Evolutionary conservation across 192 early-diverging fungal species (phyloP).

Genomic region (Backusella circina): DNA sequence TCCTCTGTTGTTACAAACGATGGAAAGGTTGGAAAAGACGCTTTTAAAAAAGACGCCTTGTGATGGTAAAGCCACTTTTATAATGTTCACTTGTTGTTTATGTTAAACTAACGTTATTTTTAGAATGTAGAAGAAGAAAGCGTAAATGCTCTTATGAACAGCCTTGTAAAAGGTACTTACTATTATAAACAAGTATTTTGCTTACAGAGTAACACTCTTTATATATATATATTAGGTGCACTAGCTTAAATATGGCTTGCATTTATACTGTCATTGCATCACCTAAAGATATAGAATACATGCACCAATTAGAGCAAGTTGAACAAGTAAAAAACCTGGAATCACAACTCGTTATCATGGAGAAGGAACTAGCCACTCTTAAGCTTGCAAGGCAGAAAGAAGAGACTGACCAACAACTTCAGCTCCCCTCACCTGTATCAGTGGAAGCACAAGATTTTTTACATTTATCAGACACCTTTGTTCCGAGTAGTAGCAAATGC

Average conservation of each 20-base stretch:
- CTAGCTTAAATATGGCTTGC: not conserved
- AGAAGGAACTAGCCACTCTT: not conserved
- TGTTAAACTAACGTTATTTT: not conserved
- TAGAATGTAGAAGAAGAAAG: slow-evolving; percentile 17
- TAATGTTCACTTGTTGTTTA: not conserved
- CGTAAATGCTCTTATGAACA: slow-evolving; percentile 1
- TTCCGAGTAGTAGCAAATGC: not conserved
- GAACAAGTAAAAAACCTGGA: not conserved
- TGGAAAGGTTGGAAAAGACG: not conserved
- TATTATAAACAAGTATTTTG: not conserved
- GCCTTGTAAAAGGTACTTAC: slow-evolving; percentile 17
- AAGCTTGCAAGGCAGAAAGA: not conserved
- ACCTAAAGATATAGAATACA: slow-evolving; percentile 15
- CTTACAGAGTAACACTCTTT: not conserved
- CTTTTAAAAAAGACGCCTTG: slow-evolving; percentile 4
- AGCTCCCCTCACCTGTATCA: not conserved
- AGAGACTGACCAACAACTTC: not conserved
- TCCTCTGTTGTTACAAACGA: not conserved
- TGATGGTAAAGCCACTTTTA: not conserved
- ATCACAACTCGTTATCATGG: not conserved
- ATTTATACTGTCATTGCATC: not conserved
- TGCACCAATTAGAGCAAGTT: not conserved
- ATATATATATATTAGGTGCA: slow-evolving; percentile 16
- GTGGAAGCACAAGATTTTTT: too few species aligned
- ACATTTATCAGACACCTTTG: not conserved